A percentile compares a stretch with the other conserved stretches of the same genome.
Conservation (phyloP, 805 yeast genomes). For the Pichia heedii region DNA sequence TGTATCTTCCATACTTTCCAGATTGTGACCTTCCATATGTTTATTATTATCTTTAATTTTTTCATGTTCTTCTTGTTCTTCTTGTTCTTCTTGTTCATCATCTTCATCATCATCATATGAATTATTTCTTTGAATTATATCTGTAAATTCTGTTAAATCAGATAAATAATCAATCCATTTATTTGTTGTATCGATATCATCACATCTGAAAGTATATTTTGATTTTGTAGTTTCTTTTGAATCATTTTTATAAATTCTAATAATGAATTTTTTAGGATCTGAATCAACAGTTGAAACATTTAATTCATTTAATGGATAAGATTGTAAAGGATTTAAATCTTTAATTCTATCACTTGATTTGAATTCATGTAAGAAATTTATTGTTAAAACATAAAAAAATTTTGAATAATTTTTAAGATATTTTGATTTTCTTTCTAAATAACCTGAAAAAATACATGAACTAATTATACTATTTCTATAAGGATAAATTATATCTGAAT, state of each 20-base stretch:
- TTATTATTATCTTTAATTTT: too few relatives aligned
- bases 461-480: conserved; percentile 42
- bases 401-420: conserved; percentile 50
- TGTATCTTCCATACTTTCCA: too few relatives aligned
- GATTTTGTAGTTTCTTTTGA: conserved; percentile 18
- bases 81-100: neutral
- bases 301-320: conserved; percentile 30
- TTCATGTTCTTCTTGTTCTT: neutral
- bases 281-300: conserved; percentile 26
- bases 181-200: conserved; percentile 33
- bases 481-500: conserved; percentile 45
- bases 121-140: conserved; percentile 42
- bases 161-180: conserved; percentile 50
- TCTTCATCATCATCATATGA: conserved; percentile 26
- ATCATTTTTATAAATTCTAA: conserved; percentile 28
- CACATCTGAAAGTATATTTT: conserved; percentile 34
- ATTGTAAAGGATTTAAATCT: conserved; percentile 38
- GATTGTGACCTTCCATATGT: too few relatives aligned
- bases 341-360: conserved; percentile 46
- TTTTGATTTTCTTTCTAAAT: conserved; percentile 51
- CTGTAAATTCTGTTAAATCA: conserved; percentile 40
- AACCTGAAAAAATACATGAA: conserved; percentile 51
- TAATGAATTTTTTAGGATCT: conserved; percentile 30
- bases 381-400: conserved; percentile 60
- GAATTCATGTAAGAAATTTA: conserved; percentile 61